A percentile compares a stretch with the other conserved stretches of the same genome.
Evolutionary conservation across 169 alveolate genomes (phyloP).

Genomic region (Plasmodium chabaudi): DNA sequence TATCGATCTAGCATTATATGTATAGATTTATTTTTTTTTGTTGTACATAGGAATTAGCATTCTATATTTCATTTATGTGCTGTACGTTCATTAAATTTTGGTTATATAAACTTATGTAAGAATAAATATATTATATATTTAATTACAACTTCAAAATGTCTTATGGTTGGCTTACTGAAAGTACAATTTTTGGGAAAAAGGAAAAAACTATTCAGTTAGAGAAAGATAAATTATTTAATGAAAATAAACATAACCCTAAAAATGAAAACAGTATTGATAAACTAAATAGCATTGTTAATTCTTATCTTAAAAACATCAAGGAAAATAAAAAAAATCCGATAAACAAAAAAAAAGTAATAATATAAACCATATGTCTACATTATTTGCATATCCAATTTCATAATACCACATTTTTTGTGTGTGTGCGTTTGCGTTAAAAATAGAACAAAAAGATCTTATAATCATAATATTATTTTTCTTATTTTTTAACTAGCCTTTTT

Average conservation of each 20-base stretch:
- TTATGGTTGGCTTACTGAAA: conserved; percentile 76
- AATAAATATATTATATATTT: too few species aligned
- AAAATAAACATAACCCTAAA: conserved; percentile 49
- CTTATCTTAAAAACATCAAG: conserved; percentile 69
- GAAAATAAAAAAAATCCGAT: conserved; percentile 48
- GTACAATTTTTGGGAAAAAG: conserved; percentile 58
- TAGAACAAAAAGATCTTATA: too few species aligned
- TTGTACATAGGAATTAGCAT: too few species aligned
- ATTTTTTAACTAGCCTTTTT: too few species aligned
- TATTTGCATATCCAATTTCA: background rate
- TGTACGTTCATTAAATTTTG: too few species aligned
- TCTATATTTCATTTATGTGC: too few species aligned
- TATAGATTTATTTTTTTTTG: too few species aligned
- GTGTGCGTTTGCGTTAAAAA: too few species aligned
- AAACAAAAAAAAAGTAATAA: conserved; percentile 53
- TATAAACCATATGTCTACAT: background rate
- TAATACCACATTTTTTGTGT: background rate
- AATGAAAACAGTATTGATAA: conserved; percentile 73
- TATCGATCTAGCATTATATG: too few species aligned
- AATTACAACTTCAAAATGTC: conserved; percentile 28
- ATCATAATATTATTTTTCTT: too few species aligned
- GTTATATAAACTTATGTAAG: too few species aligned
- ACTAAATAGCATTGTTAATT: conserved; percentile 52
- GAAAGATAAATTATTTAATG: conserved; percentile 54
- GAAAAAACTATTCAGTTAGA: conserved; percentile 62